These are phyloP conservation scores for Lolium rigidum DNA, from an alignment of 176 grass and related monocot species.

Conservation along the genomic window DNA sequence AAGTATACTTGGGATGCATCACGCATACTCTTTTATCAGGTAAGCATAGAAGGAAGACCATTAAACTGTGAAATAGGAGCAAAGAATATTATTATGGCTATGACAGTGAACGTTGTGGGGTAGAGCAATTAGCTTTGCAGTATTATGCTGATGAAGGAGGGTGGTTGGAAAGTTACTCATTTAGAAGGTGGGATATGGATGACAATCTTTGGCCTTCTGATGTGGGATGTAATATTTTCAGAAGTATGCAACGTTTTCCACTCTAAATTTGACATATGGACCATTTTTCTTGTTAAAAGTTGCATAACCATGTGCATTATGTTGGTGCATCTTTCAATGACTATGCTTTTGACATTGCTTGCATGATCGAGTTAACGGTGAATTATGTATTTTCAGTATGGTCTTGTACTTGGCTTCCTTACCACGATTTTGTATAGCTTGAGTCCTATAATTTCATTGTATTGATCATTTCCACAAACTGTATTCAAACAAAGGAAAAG, in stretches of 20 bases:
- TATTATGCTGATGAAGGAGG: slow-evolving; percentile 84
- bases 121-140: slow-evolving; percentile 91
- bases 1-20: slow-evolving; percentile 3
- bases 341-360: not conserved
- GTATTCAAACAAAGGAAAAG: slow-evolving; percentile 20
- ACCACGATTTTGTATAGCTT: not conserved
- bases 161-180: slow-evolving; percentile 85
- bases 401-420: slow-evolving; percentile 16
- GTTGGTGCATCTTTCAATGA: not conserved
- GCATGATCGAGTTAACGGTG: not conserved
- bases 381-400: not conserved
- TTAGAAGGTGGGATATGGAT: slow-evolving; percentile 94
- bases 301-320: too few species aligned
- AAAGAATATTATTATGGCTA: slow-evolving; percentile 91
- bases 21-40: slow-evolving; percentile 42
- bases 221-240: slow-evolving; percentile 96
- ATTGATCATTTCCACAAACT: slow-evolving; percentile 21
- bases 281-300: not conserved
- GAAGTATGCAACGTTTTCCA: slow-evolving; percentile 81
- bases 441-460: slow-evolving; percentile 13
- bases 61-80: slow-evolving; percentile 69
- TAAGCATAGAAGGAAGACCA: slow-evolving; percentile 74
- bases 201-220: slow-evolving; percentile 91
- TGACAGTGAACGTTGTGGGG: slow-evolving; percentile 69
- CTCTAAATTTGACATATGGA: slow-evolving; percentile 62